These are phyloP conservation scores for Amphibolis antarctica DNA, from an alignment of 106 monocot species.

Conservation along the genomic window DNA sequence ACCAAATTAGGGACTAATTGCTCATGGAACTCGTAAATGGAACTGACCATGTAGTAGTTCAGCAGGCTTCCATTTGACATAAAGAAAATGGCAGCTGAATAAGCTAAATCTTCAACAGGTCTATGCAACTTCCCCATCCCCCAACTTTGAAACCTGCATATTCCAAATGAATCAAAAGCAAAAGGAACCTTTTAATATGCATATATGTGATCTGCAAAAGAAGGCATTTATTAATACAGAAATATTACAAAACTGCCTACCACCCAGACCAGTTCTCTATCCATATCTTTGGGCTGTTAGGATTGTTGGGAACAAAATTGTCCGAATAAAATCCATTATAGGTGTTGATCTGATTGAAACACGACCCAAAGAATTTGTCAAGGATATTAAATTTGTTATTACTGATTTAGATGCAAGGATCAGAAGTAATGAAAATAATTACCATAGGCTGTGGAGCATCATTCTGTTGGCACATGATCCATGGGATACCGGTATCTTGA, in stretches of 20 bases:
- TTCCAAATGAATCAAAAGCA: background rate
- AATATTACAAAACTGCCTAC: constrained; percentile 11
- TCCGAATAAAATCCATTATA: constrained; percentile 52
- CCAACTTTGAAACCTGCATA: constrained; percentile 30
- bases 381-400: background rate
- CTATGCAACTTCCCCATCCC: constrained; percentile 18
- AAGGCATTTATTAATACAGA: background rate
- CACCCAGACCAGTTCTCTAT: constrained; percentile 83
- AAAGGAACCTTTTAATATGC: background rate
- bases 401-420: too few species aligned
- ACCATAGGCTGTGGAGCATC: constrained; percentile 38
- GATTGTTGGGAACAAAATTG: constrained; percentile 32
- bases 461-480: constrained; percentile 37
- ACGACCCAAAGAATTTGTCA: background rate
- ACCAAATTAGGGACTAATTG: background rate
- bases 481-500: constrained; percentile 17
- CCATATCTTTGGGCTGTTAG: constrained; percentile 54
- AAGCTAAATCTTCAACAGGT: constrained; percentile 40
- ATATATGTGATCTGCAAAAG: background rate
- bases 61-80: constrained; percentile 18
- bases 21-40: background rate
- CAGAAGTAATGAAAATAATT: background rate
- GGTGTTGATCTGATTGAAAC: constrained; percentile 46
- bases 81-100: constrained; percentile 30
- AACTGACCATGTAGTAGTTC: constrained; percentile 45